A percentile compares a stretch with the other conserved stretches of the same genome.
Conservation (phyloP, 345 rosid species). For the Camelina neglecta region DNA sequence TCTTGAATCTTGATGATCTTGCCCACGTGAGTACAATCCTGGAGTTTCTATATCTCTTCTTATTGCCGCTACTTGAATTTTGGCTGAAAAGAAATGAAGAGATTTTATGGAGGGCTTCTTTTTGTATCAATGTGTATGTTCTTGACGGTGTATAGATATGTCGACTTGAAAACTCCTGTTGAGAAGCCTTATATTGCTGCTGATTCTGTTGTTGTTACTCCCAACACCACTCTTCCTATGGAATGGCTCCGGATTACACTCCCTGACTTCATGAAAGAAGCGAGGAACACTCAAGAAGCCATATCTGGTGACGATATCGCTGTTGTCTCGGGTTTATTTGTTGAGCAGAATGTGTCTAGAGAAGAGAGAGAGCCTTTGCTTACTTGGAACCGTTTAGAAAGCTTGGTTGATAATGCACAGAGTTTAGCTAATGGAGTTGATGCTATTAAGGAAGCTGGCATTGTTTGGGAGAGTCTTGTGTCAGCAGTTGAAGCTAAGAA, state of each 20-base stretch:
- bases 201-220: constrained; percentile 43
- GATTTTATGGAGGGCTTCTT: constrained; percentile 73
- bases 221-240: constrained; percentile 74
- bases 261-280: constrained; percentile 62
- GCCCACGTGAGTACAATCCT: not conserved
- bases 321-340: constrained; percentile 55
- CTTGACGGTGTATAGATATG: constrained; percentile 69
- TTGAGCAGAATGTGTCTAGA: constrained; percentile 61
- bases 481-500: constrained; percentile 72
- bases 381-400: constrained; percentile 74
- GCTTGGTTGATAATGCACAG: constrained; percentile 69
- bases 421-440: constrained; percentile 73
- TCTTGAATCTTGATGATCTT: constrained; percentile 36
- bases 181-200: constrained; percentile 55
- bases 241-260: constrained; percentile 66
- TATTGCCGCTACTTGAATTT: constrained; percentile 22
- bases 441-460: constrained; percentile 89
- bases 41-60: constrained; percentile 30
- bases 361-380: constrained; percentile 70
- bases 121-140: constrained; percentile 75
- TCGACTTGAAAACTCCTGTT: constrained; percentile 63
- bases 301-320: constrained; percentile 57
- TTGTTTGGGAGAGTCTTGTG: constrained; percentile 85
- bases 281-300: constrained; percentile 62
- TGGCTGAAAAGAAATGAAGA: constrained; percentile 74